Base-by-base conservation (phyloP, 1,139 yeast species). In the Kurtzmaniella natalensis region DNA sequence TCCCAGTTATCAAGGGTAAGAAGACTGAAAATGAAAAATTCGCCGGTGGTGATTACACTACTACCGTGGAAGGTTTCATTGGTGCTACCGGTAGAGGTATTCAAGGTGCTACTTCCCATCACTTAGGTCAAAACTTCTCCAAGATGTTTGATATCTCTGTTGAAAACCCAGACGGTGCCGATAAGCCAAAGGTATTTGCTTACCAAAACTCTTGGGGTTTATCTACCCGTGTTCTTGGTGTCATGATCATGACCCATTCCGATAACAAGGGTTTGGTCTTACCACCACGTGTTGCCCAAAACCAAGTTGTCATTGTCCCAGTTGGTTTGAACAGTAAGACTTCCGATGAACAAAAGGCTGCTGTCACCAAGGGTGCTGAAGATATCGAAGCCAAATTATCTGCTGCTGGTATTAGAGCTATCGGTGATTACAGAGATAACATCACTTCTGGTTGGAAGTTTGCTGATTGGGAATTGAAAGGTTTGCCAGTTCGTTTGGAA, bases 181-280 rank as follows among this genome's bases (percentile, higher is more conserved):
- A 85, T 43, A 81, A 84, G 59, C 94, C 94, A 56, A 85, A 86
- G 67, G 69, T 88, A 33, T 77, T 68, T 52, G 96, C 94, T 21
- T 87, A 81, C 78, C 99, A 94, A 70, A 94, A 94, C 73, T 89
- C 97, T 8, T 94, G 99, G 99, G 99, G 99, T 65, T 72, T 92
- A 51, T 88, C 97, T 31, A 94, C 99, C 42, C 87, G 99, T 67
- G 94, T 84, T 45, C 89, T 94, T 58, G 99, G 99, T 73, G 98
- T 94, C 47, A 92, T 92, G 98, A 84, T 87, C 42, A 94, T 94
- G 99, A 79, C 88, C 41, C 99, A 94, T 61, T 88, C 97, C 28
- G 99, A 94, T 65, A 89, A 94, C 73, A 89, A 88, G 72, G 99
- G 99, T 59, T 74, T 94, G 53, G 98, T 94, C 32, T 74, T 94